These are phyloP conservation scores for Suhomyces sp. DNA, from an alignment of 805 yeast genomes.

Conservation along the genomic window DNA sequence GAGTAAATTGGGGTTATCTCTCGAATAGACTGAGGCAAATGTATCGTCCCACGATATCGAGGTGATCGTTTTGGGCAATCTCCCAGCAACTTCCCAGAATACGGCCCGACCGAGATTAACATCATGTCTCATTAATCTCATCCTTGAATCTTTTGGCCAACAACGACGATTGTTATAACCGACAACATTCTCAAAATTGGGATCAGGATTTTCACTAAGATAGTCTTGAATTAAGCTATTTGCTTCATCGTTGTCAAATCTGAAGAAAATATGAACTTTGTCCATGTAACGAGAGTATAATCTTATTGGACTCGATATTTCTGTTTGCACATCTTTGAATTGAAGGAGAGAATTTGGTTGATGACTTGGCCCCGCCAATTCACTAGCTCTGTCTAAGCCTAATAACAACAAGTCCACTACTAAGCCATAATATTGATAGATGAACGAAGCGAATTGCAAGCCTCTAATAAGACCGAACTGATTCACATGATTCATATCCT, in stretches of 20 bases:
- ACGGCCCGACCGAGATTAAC: slow-evolving; percentile 90
- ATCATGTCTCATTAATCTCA: slow-evolving; percentile 88
- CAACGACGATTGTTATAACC: slow-evolving; percentile 87
- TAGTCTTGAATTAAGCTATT: slow-evolving; percentile 73
- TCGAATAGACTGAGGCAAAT: slow-evolving; percentile 83
- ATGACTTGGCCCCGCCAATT: slow-evolving; percentile 75
- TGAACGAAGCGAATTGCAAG: slow-evolving; percentile 84
- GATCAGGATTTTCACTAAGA: slow-evolving; percentile 85
- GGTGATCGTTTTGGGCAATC: slow-evolving; percentile 77
- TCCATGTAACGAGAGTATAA: slow-evolving; percentile 83
- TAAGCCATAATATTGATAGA: slow-evolving; percentile 87
- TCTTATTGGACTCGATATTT: slow-evolving; percentile 71
- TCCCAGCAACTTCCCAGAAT: slow-evolving; percentile 81
- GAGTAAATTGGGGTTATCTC: slow-evolving; percentile 83
- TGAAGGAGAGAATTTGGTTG: slow-evolving; percentile 79
- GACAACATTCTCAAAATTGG: slow-evolving; percentile 80
- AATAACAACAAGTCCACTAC: slow-evolving; percentile 76
- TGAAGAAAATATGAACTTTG: slow-evolving; percentile 73
- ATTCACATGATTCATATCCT: slow-evolving; percentile 94
- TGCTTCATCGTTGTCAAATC: slow-evolving; percentile 72
- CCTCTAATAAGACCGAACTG: slow-evolving; percentile 88
- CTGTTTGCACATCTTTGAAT: slow-evolving; percentile 57
- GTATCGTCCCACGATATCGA: slow-evolving; percentile 77
- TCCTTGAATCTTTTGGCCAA: slow-evolving; percentile 92
- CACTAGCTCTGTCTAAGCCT: slow-evolving; percentile 84